Conservation (phyloP, 192 early-diverging fungal genomes). For the Linderina pennispora region DNA sequence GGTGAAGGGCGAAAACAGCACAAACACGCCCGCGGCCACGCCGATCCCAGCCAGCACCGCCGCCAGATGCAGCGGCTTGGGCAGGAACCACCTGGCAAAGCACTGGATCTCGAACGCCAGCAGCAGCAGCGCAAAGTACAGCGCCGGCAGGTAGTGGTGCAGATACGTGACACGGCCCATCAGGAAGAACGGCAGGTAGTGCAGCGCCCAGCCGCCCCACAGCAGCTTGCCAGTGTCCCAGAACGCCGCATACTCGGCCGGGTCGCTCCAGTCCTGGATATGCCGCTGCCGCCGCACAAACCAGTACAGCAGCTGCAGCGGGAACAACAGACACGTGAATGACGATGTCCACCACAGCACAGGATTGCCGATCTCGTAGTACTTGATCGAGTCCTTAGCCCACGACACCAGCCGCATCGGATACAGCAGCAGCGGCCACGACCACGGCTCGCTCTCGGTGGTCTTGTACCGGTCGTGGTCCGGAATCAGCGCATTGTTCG, state of each 20-base stretch:
- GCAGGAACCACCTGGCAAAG: constrained; percentile 40
- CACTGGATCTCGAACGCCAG: constrained; percentile 74
- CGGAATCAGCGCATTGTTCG: constrained; percentile 60
- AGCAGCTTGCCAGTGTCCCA: constrained; percentile 47
- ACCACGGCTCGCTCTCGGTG: constrained; percentile 48
- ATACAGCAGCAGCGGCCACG: constrained; percentile 56
- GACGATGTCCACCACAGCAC: constrained; percentile 47
- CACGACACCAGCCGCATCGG: constrained; percentile 61
- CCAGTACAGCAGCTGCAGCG: constrained; percentile 30
- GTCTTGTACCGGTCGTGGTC: constrained; percentile 61
- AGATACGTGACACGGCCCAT: constrained; percentile 68
- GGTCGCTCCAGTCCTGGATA: constrained; percentile 29
- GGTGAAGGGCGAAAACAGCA: constrained; percentile 65
- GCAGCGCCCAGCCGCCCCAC: constrained; percentile 51
- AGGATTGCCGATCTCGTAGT: constrained; percentile 61
- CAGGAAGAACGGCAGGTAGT: constrained; percentile 62
- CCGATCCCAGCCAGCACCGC: constrained; percentile 5
- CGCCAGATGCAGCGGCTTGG: no score
- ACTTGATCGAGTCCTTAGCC: constrained; percentile 55
- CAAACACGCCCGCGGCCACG: constrained; percentile 32
- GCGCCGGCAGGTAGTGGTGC: constrained; percentile 66
- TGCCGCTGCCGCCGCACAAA: constrained; percentile 32
- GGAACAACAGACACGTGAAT: constrained; percentile 5
- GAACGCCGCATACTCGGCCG: constrained; percentile 45
- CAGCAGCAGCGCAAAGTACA: constrained; percentile 63